phyloP scores from a whole-genome alignment of 257 asterid species.

The Penstemon newberryi region DNA sequence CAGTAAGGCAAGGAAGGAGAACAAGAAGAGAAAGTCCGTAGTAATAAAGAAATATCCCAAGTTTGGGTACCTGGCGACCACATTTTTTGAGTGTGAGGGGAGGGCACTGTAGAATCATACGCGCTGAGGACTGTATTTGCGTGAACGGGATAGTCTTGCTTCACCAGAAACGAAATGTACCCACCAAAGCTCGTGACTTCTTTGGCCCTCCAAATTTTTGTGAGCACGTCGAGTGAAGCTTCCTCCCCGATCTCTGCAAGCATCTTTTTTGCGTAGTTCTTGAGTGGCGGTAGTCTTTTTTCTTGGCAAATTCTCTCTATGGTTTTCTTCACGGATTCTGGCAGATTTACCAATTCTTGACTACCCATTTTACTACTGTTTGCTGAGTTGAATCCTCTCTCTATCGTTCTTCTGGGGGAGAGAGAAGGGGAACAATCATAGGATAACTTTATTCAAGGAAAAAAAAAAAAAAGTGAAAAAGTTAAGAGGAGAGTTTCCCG shows the following conservation, averaged over 20 bases:
- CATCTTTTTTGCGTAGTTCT: constrained; percentile 23
- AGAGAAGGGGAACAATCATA: too few species aligned
- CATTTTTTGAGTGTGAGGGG: not conserved
- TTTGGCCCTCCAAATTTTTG: not conserved
- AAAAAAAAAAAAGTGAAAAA: too few species aligned
- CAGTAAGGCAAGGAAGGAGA: too few species aligned
- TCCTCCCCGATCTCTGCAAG: constrained; percentile 41
- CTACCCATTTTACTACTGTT: too few species aligned
- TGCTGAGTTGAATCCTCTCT: too few species aligned
- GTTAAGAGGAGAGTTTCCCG: too few species aligned
- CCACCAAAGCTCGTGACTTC: constrained; percentile 25
- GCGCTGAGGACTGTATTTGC: not conserved
- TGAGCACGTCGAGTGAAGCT: constrained; percentile 29
- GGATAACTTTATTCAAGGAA: too few species aligned
- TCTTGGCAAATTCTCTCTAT: constrained; percentile 26
- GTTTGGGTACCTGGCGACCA: constrained; percentile 16
- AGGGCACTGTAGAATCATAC: not conserved
- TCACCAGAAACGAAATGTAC: constrained; percentile 28
- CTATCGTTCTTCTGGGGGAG: too few species aligned
- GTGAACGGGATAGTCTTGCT: constrained; percentile 6
- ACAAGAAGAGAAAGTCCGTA: not conserved
- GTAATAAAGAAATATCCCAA: not conserved
- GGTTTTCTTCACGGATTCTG: too few species aligned
- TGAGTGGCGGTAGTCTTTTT: constrained; percentile 26
- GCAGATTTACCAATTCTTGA: too few species aligned